Evolutionary conservation across 208 protist genomes (phyloP).

Genomic region (Trypanosomatidae sp.): DNA sequence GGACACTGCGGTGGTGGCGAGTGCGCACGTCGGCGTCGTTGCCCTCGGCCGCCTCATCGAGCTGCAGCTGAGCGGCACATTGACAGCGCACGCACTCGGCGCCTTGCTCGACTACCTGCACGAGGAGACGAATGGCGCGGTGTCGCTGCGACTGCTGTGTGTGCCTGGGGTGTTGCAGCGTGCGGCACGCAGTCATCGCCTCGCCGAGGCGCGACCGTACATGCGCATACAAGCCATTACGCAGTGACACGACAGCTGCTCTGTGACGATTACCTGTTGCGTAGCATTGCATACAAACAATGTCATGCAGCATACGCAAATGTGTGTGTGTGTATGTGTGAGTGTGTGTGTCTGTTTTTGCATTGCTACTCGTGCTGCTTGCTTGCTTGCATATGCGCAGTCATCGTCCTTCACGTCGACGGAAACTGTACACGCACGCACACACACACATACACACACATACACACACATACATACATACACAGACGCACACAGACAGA

Average conservation of each 20-base stretch:
- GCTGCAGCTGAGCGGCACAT: slow-evolving; percentile 49
- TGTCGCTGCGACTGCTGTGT: slow-evolving; percentile 6
- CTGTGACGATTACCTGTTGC: too few relatives aligned
- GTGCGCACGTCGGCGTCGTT: not conserved
- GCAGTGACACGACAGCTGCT: too few relatives aligned
- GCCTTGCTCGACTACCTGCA: slow-evolving; percentile 42
- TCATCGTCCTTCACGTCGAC: not conserved
- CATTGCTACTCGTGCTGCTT: too few relatives aligned
- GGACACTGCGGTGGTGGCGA: not conserved
- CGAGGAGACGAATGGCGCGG: slow-evolving; percentile 10
- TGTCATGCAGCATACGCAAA: too few relatives aligned
- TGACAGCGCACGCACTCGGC: slow-evolving; percentile 25
- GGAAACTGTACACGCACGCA: not conserved
- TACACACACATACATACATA: not conserved
- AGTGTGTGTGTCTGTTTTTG: too few relatives aligned
- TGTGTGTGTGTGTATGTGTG: too few relatives aligned
- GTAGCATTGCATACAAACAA: too few relatives aligned
- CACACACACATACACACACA: slow-evolving; percentile 1
- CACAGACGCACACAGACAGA: not conserved
- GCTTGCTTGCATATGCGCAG: too few relatives aligned
- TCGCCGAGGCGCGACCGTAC: slow-evolving; percentile 12
- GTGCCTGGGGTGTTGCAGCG: slow-evolving; percentile 17
- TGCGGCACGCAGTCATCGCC: slow-evolving; percentile 12
- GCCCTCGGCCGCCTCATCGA: slow-evolving; percentile 18
- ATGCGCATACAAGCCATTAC: too few relatives aligned